Conservation (phyloP, 805 yeast species). For the Kodamaea lidongshanica region DNA sequence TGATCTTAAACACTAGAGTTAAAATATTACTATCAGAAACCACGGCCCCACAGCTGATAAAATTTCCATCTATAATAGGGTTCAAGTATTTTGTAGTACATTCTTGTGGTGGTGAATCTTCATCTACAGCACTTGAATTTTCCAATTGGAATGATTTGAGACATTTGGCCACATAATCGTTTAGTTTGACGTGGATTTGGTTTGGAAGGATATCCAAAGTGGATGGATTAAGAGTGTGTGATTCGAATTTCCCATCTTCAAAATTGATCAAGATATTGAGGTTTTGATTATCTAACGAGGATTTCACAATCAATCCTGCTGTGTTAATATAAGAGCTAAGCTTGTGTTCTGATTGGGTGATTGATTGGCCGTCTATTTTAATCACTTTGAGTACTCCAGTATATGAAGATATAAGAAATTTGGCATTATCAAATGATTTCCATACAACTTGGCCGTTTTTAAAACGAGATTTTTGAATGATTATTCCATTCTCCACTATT, state of each 20-base stretch:
- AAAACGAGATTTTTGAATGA: slow-evolving; percentile 7
- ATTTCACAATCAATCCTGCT: slow-evolving; percentile 2
- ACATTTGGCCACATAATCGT: slow-evolving; percentile 15
- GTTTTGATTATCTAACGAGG: not conserved
- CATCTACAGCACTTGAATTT: slow-evolving; percentile 14
- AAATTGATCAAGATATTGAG: slow-evolving; percentile 10
- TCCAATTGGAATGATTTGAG: slow-evolving; percentile 19
- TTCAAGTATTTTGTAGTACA: slow-evolving; percentile 12
- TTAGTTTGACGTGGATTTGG: slow-evolving; percentile 8
- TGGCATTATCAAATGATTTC: slow-evolving; percentile 1
- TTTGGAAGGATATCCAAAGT: slow-evolving; percentile 1
- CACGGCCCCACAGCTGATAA: slow-evolving; percentile 21
- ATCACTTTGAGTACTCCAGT: slow-evolving; percentile 7
- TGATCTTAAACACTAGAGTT: slow-evolving; percentile 19
- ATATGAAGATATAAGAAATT: slow-evolving; percentile 6
- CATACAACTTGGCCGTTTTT: slow-evolving; percentile 8
- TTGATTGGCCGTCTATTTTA: not conserved
- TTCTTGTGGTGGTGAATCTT: slow-evolving; percentile 3
- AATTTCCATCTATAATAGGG: slow-evolving; percentile 21
- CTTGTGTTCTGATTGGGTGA: slow-evolving; percentile 1
- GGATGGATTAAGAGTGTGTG: slow-evolving; percentile 7
- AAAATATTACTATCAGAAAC: slow-evolving; percentile 15
- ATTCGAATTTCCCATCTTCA: slow-evolving; percentile 18
- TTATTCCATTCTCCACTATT: not conserved
- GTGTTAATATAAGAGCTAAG: slow-evolving; percentile 3